phyloP scores from a whole-genome alignment of 2,329 filamentous ascomycete species.

The Venturia carpophila region DNA sequence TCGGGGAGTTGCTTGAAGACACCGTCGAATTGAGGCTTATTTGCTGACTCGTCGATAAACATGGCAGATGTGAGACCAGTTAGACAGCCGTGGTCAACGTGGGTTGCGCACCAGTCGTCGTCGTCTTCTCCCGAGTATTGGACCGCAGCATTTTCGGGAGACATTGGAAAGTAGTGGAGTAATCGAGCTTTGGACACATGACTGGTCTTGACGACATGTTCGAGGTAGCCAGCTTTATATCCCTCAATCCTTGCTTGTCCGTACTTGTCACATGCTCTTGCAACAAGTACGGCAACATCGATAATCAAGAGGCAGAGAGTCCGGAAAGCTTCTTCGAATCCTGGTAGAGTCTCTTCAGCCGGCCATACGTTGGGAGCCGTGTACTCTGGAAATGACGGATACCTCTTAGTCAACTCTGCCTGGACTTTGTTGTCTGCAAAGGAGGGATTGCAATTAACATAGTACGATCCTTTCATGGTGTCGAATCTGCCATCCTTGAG shows the following conservation, averaged over 20 bases:
- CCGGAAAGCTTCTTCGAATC: slow-evolving; percentile 66
- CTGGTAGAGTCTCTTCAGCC: slow-evolving; percentile 56
- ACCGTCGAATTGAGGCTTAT: slow-evolving; percentile 29
- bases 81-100: slow-evolving; percentile 86
- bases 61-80: slow-evolving; percentile 92
- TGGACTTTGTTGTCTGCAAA: slow-evolving; percentile 53
- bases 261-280: slow-evolving; percentile 80
- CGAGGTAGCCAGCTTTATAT: slow-evolving; percentile 72
- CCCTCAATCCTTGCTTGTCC: slow-evolving; percentile 68
- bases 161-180: slow-evolving; percentile 69
- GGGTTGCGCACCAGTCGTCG: slow-evolving; percentile 91
- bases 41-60: slow-evolving; percentile 73
- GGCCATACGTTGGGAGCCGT: slow-evolving; percentile 90
- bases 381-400: slow-evolving; percentile 76
- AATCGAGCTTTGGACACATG: slow-evolving; percentile 85
- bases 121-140: slow-evolving; percentile 40
- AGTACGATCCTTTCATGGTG: slow-evolving; percentile 75
- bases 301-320: slow-evolving; percentile 77
- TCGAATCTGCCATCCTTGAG: slow-evolving; percentile 71
- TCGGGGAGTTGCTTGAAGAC: slow-evolving; percentile 50
- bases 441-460: slow-evolving; percentile 62
- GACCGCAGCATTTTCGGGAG: slow-evolving; percentile 21
- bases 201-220: slow-evolving; percentile 77
- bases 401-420: slow-evolving; percentile 39
- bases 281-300: slow-evolving; percentile 80